Percentiles rank a stretch among this genome's conserved stretches.
Conservation (phyloP, 2,329 filamentous ascomycete genomes). For the Westerdykella aurantiaca region DNA sequence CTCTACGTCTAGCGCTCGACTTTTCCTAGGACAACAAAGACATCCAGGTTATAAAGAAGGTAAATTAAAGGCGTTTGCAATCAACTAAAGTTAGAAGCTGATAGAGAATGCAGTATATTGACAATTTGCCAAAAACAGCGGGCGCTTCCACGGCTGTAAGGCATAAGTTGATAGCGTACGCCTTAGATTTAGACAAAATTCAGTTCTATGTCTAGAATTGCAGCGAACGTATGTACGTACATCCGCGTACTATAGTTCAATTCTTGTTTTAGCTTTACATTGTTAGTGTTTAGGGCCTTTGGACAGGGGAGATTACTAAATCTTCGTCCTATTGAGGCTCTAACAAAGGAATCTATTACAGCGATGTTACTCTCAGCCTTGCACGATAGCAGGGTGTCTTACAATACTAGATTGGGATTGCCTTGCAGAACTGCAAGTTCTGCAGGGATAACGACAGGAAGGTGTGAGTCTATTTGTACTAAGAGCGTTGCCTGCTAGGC, state of each 20-base stretch:
- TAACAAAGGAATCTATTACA: background rate
- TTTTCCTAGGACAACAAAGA: background rate
- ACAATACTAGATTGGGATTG: background rate
- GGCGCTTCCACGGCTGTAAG: background rate
- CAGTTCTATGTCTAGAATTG: background rate
- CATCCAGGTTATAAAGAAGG: background rate
- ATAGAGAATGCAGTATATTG: background rate
- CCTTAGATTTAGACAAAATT: background rate
- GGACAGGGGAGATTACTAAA: background rate
- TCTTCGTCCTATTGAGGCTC: background rate
- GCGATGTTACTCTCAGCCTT: background rate
- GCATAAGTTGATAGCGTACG: background rate
- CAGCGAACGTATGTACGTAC: background rate
- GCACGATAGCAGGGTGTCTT: background rate
- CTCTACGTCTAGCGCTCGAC: background rate
- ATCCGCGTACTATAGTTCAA: background rate
- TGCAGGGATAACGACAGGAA: background rate
- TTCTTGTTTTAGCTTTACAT: background rate
- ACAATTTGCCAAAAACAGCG: background rate
- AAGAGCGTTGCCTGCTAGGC: background rate
- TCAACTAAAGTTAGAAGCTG: too few relatives aligned
- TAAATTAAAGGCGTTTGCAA: too few relatives aligned
- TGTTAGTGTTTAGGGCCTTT: background rate
- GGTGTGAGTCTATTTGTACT: background rate
- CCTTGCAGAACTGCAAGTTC: background rate